Base-by-base conservation (phyloP, 768 basidiomycete genomes). In the Lentinula sp. region DNA sequence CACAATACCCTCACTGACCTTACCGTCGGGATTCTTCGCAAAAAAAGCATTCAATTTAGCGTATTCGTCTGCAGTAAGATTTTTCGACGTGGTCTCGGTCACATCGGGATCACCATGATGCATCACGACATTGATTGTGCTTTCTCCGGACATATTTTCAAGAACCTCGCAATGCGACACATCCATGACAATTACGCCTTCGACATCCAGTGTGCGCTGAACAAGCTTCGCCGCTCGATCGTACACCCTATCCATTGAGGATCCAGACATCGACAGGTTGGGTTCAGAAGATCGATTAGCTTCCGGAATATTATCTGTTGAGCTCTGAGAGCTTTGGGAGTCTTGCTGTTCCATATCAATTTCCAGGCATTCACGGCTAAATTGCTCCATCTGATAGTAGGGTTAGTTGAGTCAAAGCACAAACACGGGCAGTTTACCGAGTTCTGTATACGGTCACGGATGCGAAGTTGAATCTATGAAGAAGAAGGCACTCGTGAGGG, bases 311-410 rank as follows among this genome's bases (percentile, higher is more conserved):
- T 5, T 56, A 23, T 32, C 40, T 48, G 43, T n/a, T 7, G 34
- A 50, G 58, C 32, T 43, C 11, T 9, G 53, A 28, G 23, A 21
- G 48, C 32, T 39, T 62, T 62, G 64, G 68, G 70, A 56, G 70
- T 73, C 62, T 56, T 78, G 74, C 53, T 76, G 69, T 59, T 85
- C 82, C 40, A 80, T 82, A 70, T 96, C 93, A 64, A 95, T 90
- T 70, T 96, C 95, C 28, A 98, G 81, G 67, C 93, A 95, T 71
- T 98, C 95, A 21, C 95, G 85, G 56, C 91, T 95, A 70, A 98
- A 97, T 65, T 91, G 85, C 70, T 98, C 95, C 95, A 98, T 96
- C 85, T 91, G 65, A 13, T 37, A 37, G 51, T 31, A 42, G 18
- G 37, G 9, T 57, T 57, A 39, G 31, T 42, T 61, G 52, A 58